These are phyloP conservation scores for Cladosporium velox DNA, from an alignment of 2,329 filamentous ascomycete genomes.

Conservation along the genomic window DNA sequence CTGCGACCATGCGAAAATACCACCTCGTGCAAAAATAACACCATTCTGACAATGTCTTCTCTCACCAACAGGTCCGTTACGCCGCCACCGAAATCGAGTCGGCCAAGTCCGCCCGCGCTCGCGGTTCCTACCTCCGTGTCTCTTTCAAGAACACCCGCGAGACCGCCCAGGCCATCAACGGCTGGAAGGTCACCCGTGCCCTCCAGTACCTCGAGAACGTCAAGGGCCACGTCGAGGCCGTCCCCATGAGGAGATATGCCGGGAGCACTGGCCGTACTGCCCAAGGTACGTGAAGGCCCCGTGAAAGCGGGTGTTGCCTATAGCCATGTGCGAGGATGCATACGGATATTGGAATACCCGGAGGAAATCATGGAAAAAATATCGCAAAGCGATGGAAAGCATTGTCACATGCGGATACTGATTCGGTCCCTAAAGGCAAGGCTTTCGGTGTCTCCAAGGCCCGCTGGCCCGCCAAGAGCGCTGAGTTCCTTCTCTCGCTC, in stretches of 20 bases:
- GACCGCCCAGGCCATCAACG: constrained; percentile 98
- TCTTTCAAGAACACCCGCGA: constrained; percentile 99
- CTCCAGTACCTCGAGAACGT: constrained; percentile 98
- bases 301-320: constrained; percentile 23
- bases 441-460: constrained; percentile 97
- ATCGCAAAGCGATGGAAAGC: constrained; percentile 24
- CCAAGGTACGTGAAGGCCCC: constrained; percentile 75
- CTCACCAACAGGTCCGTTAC: constrained; percentile 79
- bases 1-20: not conserved
- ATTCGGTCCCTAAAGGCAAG: constrained; percentile 69
- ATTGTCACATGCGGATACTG: constrained; percentile 25
- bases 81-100: constrained; percentile 83
- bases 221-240: constrained; percentile 92
- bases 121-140: constrained; percentile 97
- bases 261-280: constrained; percentile 93
- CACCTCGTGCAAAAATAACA: not conserved
- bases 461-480: constrained; percentile 99
- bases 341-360: constrained; percentile 28
- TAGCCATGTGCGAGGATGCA: constrained; percentile 42
- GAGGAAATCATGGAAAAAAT: constrained; percentile 22
- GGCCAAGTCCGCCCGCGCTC: constrained; percentile 94
- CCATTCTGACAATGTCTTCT: constrained; percentile 9
- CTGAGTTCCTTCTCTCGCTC: constrained; percentile 94
- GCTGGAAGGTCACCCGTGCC: constrained; percentile 96
- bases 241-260: constrained; percentile 97